Evolutionary conservation across 2,329 filamentous ascomycete species (phyloP), one percentile per base, ranked within the genome.

Genomic region (Xylariomycetidae sp.): DNA sequence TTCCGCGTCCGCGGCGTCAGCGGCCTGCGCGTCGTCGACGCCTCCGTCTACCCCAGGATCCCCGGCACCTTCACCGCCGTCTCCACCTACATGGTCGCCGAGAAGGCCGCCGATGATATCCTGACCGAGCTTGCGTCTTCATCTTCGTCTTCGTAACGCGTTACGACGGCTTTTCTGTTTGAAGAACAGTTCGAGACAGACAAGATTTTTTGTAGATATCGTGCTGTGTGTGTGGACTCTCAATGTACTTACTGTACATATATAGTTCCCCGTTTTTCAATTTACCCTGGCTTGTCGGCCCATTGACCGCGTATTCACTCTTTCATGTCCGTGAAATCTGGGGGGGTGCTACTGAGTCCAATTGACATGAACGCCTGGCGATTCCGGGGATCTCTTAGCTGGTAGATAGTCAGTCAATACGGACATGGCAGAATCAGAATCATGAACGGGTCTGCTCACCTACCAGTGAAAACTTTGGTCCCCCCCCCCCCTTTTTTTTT

Each of bases 1-100:
- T 74, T 77, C 49, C 61, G 64, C 12, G 72, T 77, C 3, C 57
- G 66, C 14, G 72, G 71, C 4, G 68, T 74, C 1, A 54, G 58
- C 3, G 63, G 66, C 0, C 53, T 78, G 18, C 59, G 74, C 19
- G 71, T 77, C 8, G 72, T 77, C 3, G 74, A 77, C 51, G 72
- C 69, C 3, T 68, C 63, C 12, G 62, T 67, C 2, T 77, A 69
- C 37, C 69, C 71, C 2, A 62, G 57, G 30, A 69, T 72, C 34
- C 74, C 74, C 1, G 54, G 53, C 1, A 42, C 51, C 11, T 57
- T 56, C 26, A 47, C 47, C 1, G 42, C 46, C 15, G 34, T 51
- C 10, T 42, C 50, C 6, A 53, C 48, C 4, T 55, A 49, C 27
- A 51, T 53, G 44, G 37, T 53, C 30, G 45, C 44, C 9, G 46